A percentile compares a stretch with the other conserved stretches of the same genome.
phyloP scores from a whole-genome alignment of 2,329 filamentous ascomycete species.

The Colletotrichum magnum region DNA sequence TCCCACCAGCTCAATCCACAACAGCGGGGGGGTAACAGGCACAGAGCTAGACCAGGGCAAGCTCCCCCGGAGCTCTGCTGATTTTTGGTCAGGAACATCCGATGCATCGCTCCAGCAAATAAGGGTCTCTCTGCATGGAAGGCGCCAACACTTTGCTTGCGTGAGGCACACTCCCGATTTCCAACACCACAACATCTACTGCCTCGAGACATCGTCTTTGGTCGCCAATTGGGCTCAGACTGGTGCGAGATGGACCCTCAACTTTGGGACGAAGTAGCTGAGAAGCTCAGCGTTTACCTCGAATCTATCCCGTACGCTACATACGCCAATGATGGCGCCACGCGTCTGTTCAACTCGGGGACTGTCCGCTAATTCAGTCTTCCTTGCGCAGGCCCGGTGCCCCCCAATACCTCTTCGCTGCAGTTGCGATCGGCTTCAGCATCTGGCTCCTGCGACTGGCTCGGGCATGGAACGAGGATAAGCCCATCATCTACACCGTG shows the following conservation, averaged over 20 bases:
- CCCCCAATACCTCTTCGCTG: constrained; percentile 48
- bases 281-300: constrained; percentile 24
- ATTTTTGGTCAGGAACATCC: constrained; percentile 35
- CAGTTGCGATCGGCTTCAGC: constrained; percentile 50
- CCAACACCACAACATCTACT: neutral
- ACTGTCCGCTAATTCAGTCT: constrained; percentile 7
- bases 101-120: constrained; percentile 12
- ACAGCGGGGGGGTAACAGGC: neutral
- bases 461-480: constrained; percentile 50
- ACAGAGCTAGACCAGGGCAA: constrained; percentile 29
- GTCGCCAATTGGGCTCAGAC: neutral
- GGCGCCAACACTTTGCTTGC: neutral
- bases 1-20: constrained; percentile 3
- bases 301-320: constrained; percentile 35
- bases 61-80: constrained; percentile 36
- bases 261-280: constrained; percentile 28
- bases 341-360: neutral
- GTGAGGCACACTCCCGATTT: neutral
- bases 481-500: constrained; percentile 71
- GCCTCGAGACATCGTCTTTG: neutral
- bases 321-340: constrained; percentile 25
- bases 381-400: constrained; percentile 11
- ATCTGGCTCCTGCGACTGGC: constrained; percentile 48
- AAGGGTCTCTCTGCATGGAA: constrained; percentile 2
- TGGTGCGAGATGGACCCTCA: constrained; percentile 31